Evolutionary conservation across 495 filamentous ascomycete genomes (phyloP).

Genomic region (Usnea hakonensis): DNA sequence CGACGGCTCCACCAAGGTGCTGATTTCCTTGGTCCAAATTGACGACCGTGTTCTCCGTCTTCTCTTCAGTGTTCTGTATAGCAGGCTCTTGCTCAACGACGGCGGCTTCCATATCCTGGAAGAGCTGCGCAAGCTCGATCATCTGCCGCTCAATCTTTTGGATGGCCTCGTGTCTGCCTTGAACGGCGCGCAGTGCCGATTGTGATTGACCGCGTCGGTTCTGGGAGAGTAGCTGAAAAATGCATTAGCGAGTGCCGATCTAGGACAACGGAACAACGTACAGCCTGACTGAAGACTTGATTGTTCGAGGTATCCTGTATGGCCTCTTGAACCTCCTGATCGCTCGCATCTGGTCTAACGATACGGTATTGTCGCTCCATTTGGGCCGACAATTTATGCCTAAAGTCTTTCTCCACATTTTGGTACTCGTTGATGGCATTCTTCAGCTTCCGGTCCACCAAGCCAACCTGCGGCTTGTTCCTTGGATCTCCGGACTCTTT

Average conservation of each 20-base stretch:
- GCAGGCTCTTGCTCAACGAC: constrained; percentile 75
- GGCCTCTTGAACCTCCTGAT: constrained; percentile 69
- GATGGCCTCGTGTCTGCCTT: constrained; percentile 79
- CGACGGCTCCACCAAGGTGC: constrained; percentile 68
- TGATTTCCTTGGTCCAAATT: constrained; percentile 75
- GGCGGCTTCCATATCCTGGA: constrained; percentile 75
- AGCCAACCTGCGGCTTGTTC: constrained; percentile 71
- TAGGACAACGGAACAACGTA: constrained; percentile 36
- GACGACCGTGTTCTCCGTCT: constrained; percentile 66
- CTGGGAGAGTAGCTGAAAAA: constrained; percentile 45
- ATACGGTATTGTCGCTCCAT: constrained; percentile 85
- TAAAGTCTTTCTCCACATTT: constrained; percentile 64
- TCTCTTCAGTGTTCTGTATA: constrained; percentile 70
- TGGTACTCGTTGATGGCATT: constrained; percentile 73
- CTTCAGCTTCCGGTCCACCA: constrained; percentile 69
- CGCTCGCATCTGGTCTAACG: constrained; percentile 74
- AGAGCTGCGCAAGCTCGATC: constrained; percentile 73
- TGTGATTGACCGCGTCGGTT: constrained; percentile 75
- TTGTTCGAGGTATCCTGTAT: constrained; percentile 60
- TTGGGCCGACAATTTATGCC: constrained; percentile 68
- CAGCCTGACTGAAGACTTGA: constrained; percentile 74
- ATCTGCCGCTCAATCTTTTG: constrained; percentile 85
- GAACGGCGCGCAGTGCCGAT: constrained; percentile 64
- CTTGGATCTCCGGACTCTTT: constrained; percentile 61
- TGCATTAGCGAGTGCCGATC: constrained; percentile 18